These are phyloP conservation scores for Monosporozyma solicola DNA, from an alignment of 805 yeast genomes.

Conservation along the genomic window DNA sequence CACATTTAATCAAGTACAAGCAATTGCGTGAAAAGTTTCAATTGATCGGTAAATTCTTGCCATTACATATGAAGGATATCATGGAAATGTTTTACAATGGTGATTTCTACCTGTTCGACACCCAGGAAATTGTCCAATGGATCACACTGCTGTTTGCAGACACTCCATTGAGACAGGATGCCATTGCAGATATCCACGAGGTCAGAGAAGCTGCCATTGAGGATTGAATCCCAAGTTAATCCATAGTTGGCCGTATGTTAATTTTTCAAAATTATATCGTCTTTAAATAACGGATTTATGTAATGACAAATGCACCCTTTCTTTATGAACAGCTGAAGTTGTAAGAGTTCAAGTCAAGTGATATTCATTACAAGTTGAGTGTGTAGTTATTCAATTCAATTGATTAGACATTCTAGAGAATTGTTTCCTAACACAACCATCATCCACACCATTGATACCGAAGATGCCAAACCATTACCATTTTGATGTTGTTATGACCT, in stretches of 20 bases:
- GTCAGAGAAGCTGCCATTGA: slow-evolving; percentile 41
- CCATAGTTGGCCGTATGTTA: neutral
- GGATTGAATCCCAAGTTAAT: slow-evolving; percentile 2
- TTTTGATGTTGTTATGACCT: slow-evolving; percentile 76
- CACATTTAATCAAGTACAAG: slow-evolving; percentile 9
- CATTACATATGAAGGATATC: slow-evolving; percentile 34
- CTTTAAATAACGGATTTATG: neutral
- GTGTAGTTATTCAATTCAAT: neutral
- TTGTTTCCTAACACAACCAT: neutral
- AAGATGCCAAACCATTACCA: slow-evolving; percentile 49
- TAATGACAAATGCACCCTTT: neutral
- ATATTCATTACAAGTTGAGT: no score
- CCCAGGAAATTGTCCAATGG: slow-evolving; percentile 32
- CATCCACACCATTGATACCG: neutral
- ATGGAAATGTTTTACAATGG: slow-evolving; percentile 35
- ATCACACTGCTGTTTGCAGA: slow-evolving; percentile 35
- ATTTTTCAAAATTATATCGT: neutral
- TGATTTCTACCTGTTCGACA: slow-evolving; percentile 32
- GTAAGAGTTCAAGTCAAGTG: neutral
- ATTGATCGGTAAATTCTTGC: slow-evolving; percentile 21
- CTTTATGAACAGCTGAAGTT: neutral
- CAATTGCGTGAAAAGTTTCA: slow-evolving; percentile 24
- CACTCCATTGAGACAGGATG: slow-evolving; percentile 29
- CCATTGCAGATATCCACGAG: slow-evolving; percentile 33
- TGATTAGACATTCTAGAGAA: neutral